Base-by-base conservation (phyloP, 257 asterid genomes). In the Salvia hispanica region DNA sequence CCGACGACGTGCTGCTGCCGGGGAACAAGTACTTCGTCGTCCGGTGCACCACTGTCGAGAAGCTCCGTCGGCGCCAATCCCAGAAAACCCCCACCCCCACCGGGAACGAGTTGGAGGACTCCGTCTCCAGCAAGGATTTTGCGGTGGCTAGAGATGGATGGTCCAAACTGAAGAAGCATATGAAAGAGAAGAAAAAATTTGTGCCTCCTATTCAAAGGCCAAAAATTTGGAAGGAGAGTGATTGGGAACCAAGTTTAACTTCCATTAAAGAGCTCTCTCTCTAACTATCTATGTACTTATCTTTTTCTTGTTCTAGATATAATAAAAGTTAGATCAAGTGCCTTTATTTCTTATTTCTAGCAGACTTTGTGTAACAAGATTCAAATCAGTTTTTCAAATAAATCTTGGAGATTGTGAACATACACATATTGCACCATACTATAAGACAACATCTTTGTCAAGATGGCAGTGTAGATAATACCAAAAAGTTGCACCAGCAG, bases 191-290 rank as follows among this genome's bases (percentile, higher is more conserved):
- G 79, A 76, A 74, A 53, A 70, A 79, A 45, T 83, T 88, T 56
- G 78, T 80, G 18, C 90, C 97, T 34, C 97, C 92, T 0, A 87
- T 86, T 43, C 86, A 79, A 37, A 84, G 78, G 76, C 82, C 90
- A 2, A 84, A 80, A 77, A 43, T 63, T 3, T 58, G 86, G 84
- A 86, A 66, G 81, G 88, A 76, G n/a, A 43, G 33, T 6, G 88
- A 86, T 16, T 85, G 95, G 95, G 86, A 87, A 72, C 95, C 92
- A 0, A 72, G 74, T 53, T 45, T 90, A 42, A 64, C 74, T 53
- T 86, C 90, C 11, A 82, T 88, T 54, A 71, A 74, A 60, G 96
- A 90, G 64, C 34, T 78, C 25, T 90, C 95, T 66, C 88, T 2
- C 31, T 25, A 25, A 25, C 31, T 25, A 25, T 25, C 2, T 2